A percentile compares a stretch with the other conserved stretches of the same genome.
These are phyloP conservation scores for Talaromyces islandicus DNA, from an alignment of 2,329 filamentous ascomycete species.

Conservation along the genomic window DNA sequence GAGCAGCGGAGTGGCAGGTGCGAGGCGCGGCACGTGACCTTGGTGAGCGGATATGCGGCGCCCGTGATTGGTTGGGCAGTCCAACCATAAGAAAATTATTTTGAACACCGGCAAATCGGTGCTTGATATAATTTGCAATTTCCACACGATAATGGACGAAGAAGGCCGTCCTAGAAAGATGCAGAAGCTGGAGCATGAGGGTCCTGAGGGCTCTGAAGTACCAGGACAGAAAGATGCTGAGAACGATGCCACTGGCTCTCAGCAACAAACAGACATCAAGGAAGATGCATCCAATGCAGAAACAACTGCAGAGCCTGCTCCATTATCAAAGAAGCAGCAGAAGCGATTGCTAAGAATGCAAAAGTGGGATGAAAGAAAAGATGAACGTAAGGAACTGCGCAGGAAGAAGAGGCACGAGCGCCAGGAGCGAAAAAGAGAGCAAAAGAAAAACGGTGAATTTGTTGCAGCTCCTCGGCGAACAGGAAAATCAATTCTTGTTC, in stretches of 20 bases:
- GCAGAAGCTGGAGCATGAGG: constrained; percentile 44
- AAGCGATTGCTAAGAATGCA: constrained; percentile 70
- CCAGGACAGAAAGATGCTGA: constrained; percentile 27
- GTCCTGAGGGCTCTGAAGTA: constrained; percentile 17
- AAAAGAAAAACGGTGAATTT: constrained; percentile 29
- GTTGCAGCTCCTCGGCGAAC: constrained; percentile 18
- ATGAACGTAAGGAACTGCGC: constrained; percentile 51
- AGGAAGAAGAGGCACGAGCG: constrained; percentile 49
- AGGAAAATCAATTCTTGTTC: constrained; percentile 52
- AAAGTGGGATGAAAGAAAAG: constrained; percentile 69
- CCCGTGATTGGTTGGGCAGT: constrained; percentile 5
- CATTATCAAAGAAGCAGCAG: constrained; percentile 75
- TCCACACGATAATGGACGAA: constrained; percentile 42
- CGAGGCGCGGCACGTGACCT: constrained; percentile 8
- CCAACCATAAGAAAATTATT: constrained; percentile 1
- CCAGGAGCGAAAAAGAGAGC: constrained; percentile 47
- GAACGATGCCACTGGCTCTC: constrained; percentile 1
- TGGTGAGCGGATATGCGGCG: neutral
- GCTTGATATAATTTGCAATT: neutral
- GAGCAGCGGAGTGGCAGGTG: constrained; percentile 3
- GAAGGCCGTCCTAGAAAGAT: constrained; percentile 52
- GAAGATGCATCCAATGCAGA: constrained; percentile 8
- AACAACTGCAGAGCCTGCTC: constrained; percentile 14
- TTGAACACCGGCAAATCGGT: neutral
- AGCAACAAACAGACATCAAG: neutral